Percentiles rank a stretch among this genome's conserved stretches.
These are phyloP conservation scores for Cladosporium colombiae DNA, from an alignment of 2,329 filamentous ascomycete species.

Conservation along the genomic window DNA sequence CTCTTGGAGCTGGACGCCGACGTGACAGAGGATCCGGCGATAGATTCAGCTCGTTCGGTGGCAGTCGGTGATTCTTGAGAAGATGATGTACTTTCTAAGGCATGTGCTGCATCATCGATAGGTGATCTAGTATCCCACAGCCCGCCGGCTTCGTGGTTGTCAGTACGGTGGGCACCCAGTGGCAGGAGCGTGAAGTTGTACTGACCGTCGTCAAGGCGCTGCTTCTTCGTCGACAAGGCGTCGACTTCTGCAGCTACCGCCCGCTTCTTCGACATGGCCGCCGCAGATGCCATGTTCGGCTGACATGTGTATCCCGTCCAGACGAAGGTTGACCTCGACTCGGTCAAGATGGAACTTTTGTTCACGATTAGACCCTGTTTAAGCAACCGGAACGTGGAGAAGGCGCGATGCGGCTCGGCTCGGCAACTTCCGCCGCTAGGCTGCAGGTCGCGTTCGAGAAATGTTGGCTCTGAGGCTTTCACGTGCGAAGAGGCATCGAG, in stretches of 20 bases:
- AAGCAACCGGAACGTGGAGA: constrained; percentile 8
- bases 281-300: constrained; percentile 14
- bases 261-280: constrained; percentile 17
- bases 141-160: neutral
- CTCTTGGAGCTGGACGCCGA: constrained; percentile 44
- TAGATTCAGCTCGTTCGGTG: constrained; percentile 20
- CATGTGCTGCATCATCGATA: neutral
- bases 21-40: constrained; percentile 31
- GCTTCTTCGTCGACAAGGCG: constrained; percentile 11
- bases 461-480: constrained; percentile 20
- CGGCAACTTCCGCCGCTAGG: constrained; percentile 9
- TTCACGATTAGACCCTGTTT: constrained; percentile 9
- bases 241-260: constrained; percentile 12
- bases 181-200: neutral
- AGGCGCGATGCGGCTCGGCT: neutral
- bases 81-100: neutral
- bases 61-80: constrained; percentile 9
- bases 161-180: neutral
- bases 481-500: constrained; percentile 10
- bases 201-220: constrained; percentile 9
- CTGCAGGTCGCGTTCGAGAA: constrained; percentile 15
- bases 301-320: neutral
- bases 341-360: constrained; percentile 14
- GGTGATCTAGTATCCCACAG: constrained; percentile 13
- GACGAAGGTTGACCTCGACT: neutral